Evolutionary conservation across 148 eudicot species (phyloP).

Genomic region (Chenopodium quinoa): DNA sequence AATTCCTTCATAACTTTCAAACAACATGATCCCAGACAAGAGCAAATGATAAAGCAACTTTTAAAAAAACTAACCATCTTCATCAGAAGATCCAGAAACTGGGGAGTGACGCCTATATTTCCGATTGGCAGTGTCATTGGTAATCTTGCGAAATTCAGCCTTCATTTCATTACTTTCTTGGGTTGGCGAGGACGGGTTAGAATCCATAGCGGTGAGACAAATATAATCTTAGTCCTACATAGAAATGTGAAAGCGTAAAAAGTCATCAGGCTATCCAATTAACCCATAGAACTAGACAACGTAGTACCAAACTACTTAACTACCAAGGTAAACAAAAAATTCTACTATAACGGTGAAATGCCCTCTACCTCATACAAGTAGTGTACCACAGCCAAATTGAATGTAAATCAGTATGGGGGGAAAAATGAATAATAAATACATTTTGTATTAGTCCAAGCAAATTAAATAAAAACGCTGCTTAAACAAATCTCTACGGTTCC

Average conservation of each 20-base stretch:
- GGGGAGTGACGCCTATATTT: slow-evolving; percentile 81
- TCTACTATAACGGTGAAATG: not conserved
- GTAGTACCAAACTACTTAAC: not conserved
- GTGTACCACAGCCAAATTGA: not conserved
- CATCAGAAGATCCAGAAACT: slow-evolving; percentile 49
- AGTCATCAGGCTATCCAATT: not conserved
- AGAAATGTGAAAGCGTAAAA: not conserved
- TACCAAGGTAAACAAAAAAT: not conserved
- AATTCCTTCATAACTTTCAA: not conserved
- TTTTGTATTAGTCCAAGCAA: not conserved
- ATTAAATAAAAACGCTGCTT: too few species aligned
- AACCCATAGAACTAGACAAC: not conserved
- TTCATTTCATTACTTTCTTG: slow-evolving; percentile 48
- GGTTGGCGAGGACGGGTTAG: slow-evolving; percentile 39
- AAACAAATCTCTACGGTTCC: not conserved
- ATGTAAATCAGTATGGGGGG: not conserved
- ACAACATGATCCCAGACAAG: not conserved
- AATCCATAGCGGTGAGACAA: slow-evolving; percentile 40
- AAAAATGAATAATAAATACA: not conserved
- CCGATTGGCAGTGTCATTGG: slow-evolving; percentile 57
- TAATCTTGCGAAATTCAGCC: slow-evolving; percentile 71
- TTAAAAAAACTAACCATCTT: slow-evolving; percentile 55
- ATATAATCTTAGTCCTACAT: not conserved
- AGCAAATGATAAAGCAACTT: not conserved
- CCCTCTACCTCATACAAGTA: not conserved